Evolutionary conservation across 495 filamentous ascomycete genomes (phyloP).

Genomic region (Aspergillus egyptiacus): DNA sequence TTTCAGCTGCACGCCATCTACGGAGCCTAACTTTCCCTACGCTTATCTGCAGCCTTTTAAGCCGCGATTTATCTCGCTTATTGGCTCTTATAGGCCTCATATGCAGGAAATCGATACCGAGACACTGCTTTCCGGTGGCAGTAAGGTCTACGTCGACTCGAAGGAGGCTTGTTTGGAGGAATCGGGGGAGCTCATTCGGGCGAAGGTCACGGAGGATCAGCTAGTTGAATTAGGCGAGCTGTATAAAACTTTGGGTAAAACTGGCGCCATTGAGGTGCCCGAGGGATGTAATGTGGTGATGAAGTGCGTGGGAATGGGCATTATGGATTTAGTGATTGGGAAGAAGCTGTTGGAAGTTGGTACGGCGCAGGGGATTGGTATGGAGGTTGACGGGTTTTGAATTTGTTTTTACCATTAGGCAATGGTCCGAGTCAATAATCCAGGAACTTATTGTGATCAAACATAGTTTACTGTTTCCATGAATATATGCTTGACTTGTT

Average conservation of each 20-base stretch:
- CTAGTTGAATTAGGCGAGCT: conserved; percentile 83
- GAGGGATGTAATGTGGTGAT: conserved; percentile 61
- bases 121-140: conserved; percentile 66
- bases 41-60: conserved; percentile 48
- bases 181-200: conserved; percentile 81
- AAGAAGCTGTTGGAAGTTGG: conserved; percentile 69
- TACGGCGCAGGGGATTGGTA: conserved; percentile 61
- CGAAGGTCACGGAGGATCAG: conserved; percentile 57
- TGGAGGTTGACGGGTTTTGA: conserved; percentile 61
- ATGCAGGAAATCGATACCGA: conserved; percentile 83
- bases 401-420: too few relatives aligned
- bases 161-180: conserved; percentile 74
- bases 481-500: too few relatives aligned
- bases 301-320: conserved; percentile 44
- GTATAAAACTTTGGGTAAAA: conserved; percentile 46
- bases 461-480: too few relatives aligned
- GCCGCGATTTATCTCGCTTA: conserved; percentile 67
- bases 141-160: conserved; percentile 76
- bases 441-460: too few relatives aligned
- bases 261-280: conserved; percentile 18
- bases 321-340: conserved; percentile 50
- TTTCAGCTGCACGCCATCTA: conserved; percentile 68
- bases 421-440: too few relatives aligned
- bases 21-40: conserved; percentile 55
- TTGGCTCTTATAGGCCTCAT: conserved; percentile 76